Evolutionary conservation across 495 filamentous ascomycete genomes (phyloP).

Genomic region (Aspergillus mulundensis): DNA sequence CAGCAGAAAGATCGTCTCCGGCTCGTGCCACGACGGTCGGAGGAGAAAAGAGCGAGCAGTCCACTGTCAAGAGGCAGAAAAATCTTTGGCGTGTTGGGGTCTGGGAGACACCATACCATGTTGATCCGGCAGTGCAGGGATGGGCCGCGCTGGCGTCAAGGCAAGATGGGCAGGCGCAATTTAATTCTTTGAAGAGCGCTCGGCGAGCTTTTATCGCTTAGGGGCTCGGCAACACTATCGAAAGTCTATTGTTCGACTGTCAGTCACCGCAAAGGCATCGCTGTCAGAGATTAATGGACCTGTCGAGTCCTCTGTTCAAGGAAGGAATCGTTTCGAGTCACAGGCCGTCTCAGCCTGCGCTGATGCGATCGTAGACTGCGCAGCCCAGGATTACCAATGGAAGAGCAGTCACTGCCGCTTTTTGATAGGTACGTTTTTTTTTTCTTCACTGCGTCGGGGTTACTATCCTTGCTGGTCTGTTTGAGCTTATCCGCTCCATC

Average conservation of each 20-base stretch:
- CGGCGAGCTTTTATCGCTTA: constrained; percentile 5
- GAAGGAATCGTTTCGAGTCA: not conserved
- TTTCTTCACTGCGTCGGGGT: not conserved
- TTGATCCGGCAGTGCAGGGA: constrained; percentile 6
- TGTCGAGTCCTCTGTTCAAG: not conserved
- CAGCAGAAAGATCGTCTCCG: constrained; percentile 1
- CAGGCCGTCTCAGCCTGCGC: not conserved
- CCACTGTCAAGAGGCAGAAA: not conserved
- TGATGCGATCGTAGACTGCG: not conserved
- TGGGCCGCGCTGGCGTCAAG: constrained; percentile 8
- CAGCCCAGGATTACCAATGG: not conserved
- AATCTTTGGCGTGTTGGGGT: constrained; percentile 5
- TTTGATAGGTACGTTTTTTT: not conserved
- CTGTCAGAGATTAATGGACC: not conserved
- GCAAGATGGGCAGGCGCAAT: constrained; percentile 4
- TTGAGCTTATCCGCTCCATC: not conserved
- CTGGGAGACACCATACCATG: constrained; percentile 6
- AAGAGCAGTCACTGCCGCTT: not conserved
- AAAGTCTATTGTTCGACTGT: not conserved
- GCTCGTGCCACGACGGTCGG: not conserved
- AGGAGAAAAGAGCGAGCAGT: not conserved
- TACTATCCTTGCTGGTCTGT: not conserved
- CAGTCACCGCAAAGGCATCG: not conserved
- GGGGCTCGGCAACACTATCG: not conserved
- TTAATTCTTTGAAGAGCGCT: constrained; percentile 5